Conservation (phyloP, 2,329 filamentous ascomycete species). For the Ascocoryne sarcoides region DNA sequence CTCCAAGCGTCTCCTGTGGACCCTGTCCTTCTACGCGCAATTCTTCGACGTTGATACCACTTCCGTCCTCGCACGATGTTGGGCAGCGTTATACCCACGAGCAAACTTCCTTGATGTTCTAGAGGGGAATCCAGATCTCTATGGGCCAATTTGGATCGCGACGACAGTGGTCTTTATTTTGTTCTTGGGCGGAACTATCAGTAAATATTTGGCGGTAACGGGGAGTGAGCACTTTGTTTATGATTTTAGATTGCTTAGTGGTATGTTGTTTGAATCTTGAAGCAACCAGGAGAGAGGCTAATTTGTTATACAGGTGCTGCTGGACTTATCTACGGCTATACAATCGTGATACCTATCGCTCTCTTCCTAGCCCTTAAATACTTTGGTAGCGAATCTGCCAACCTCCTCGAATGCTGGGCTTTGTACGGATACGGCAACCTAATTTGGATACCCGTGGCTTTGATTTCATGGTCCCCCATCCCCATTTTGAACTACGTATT, state of each 20-base stretch:
- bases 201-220: constrained; percentile 69
- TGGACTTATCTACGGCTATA: constrained; percentile 93
- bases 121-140: constrained; percentile 92
- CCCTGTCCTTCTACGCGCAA: constrained; percentile 86
- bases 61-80: constrained; percentile 79
- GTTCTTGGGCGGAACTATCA: constrained; percentile 92
- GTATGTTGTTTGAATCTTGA: constrained; percentile 32
- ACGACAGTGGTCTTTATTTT: constrained; percentile 94
- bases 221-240: constrained; percentile 72
- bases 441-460: constrained; percentile 91
- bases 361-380: constrained; percentile 87
- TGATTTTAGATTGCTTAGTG: constrained; percentile 82
- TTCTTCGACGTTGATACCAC: constrained; percentile 98
- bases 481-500: constrained; percentile 88
- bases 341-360: constrained; percentile 71
- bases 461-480: constrained; percentile 84
- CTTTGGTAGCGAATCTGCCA: constrained; percentile 90
- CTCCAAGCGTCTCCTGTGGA: constrained; percentile 86
- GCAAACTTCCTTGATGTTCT: constrained; percentile 95
- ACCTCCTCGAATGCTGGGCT: constrained; percentile 89
- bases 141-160: constrained; percentile 97
- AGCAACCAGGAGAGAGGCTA: constrained; percentile 1
- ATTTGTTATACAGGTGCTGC: constrained; percentile 54
- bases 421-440: constrained; percentile 95
- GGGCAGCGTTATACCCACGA: constrained; percentile 79